Percentiles rank a stretch among this genome's conserved stretches.
Evolutionary conservation across 1,284 basidiomycete genomes (phyloP).

Genomic region (Malassezia dermatis): DNA sequence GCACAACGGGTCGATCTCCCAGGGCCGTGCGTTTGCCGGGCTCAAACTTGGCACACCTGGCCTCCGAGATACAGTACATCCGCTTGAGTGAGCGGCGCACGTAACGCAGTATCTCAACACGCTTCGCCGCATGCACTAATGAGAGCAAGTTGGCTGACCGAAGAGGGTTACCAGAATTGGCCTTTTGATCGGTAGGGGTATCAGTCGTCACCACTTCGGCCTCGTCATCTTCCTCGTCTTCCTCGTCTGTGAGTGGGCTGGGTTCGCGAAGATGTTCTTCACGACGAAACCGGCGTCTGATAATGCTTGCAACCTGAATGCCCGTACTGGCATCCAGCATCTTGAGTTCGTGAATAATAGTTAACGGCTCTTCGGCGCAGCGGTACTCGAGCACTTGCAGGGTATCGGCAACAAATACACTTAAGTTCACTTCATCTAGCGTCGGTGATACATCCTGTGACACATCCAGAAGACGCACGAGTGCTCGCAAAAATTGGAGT

Average conservation of each 20-base stretch:
- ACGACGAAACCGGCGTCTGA: slow-evolving; percentile 24
- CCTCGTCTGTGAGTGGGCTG: slow-evolving; percentile 19
- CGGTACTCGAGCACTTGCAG: slow-evolving; percentile 85
- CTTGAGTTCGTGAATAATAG: slow-evolving; percentile 71
- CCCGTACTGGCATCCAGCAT: slow-evolving; percentile 71
- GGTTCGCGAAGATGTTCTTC: slow-evolving; percentile 13
- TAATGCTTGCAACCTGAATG: slow-evolving; percentile 55
- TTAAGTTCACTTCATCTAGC: slow-evolving; percentile 55
- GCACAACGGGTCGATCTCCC: background rate
- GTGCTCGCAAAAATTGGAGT: slow-evolving; percentile 73
- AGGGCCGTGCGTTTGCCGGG: slow-evolving; percentile 6
- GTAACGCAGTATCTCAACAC: slow-evolving; percentile 25
- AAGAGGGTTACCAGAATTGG: background rate
- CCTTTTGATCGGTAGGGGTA: background rate
- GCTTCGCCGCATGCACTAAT: slow-evolving; percentile 20
- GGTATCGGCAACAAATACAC: slow-evolving; percentile 86
- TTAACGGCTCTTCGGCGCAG: slow-evolving; percentile 79
- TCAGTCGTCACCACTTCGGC: background rate
- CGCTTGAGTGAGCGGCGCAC: slow-evolving; percentile 36
- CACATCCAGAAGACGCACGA: slow-evolving; percentile 70
- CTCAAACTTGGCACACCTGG: slow-evolving; percentile 29
- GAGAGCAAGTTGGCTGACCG: slow-evolving; percentile 15
- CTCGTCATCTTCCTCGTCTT: slow-evolving; percentile 1
- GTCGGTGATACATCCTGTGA: slow-evolving; percentile 50
- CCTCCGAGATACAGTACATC: slow-evolving; percentile 32